phyloP scores from a whole-genome alignment of 2,329 filamentous ascomycete genomes.

The Fusarium papillatum region DNA sequence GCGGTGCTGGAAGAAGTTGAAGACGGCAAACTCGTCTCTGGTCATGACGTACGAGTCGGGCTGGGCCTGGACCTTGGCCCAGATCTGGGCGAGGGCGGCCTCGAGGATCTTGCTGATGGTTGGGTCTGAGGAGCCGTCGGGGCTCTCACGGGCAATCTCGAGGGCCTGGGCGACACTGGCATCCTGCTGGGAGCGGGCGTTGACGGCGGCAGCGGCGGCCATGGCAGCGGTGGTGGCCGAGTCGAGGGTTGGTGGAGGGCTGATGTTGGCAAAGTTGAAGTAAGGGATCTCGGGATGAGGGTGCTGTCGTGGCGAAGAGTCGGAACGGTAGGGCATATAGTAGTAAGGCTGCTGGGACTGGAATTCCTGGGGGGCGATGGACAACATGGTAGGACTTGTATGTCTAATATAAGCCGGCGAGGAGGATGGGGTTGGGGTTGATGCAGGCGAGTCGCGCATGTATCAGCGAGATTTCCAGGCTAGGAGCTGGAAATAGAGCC shows the following conservation, averaged over 20 bases:
- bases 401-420: constrained; percentile 45
- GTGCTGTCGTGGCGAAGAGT: constrained; percentile 36
- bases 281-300: constrained; percentile 37
- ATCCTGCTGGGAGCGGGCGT: constrained; percentile 44
- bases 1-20: constrained; percentile 85
- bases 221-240: constrained; percentile 32
- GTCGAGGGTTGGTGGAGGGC: constrained; percentile 27
- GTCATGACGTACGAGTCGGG: constrained; percentile 81
- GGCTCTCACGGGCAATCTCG: constrained; percentile 81
- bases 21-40: constrained; percentile 84
- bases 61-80: constrained; percentile 74
- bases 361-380: constrained; percentile 44
- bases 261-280: constrained; percentile 35
- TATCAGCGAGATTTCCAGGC: constrained; percentile 46
- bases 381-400: constrained; percentile 48
- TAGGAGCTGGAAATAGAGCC: constrained; percentile 45
- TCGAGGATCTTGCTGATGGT: constrained; percentile 76
- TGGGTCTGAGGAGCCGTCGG: constrained; percentile 74
- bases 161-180: constrained; percentile 75
- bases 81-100: constrained; percentile 72
- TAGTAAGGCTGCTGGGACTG: constrained; percentile 42
- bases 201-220: constrained; percentile 33
- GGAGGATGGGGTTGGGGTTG: constrained; percentile 45
- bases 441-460: constrained; percentile 47
- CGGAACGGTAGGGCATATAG: constrained; percentile 35